Evolutionary conservation across 1,139 yeast species (phyloP).

Genomic region (Debaryomycetaceae sp.): DNA sequence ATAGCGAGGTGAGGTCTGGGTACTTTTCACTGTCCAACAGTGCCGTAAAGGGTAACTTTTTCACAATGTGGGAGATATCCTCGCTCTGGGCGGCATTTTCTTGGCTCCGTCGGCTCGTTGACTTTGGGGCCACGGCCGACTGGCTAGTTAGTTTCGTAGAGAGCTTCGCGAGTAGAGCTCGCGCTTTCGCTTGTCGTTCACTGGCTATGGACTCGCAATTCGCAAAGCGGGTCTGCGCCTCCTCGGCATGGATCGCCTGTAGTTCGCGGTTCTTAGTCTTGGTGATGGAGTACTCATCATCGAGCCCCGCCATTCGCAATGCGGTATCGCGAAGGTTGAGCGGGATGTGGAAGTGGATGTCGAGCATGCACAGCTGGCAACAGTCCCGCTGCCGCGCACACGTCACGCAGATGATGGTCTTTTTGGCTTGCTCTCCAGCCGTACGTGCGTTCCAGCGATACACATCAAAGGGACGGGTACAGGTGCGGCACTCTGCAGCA

Average conservation of each 20-base stretch:
- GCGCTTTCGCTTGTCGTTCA: constrained; percentile 17
- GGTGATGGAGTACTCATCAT: constrained; percentile 11
- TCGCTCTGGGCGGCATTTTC: constrained; percentile 11
- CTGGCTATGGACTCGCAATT: constrained; percentile 4
- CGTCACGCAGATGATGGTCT: constrained; percentile 57
- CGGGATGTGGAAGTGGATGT: constrained; percentile 71
- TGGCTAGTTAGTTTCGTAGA: constrained; percentile 23
- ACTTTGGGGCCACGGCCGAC: constrained; percentile 4
- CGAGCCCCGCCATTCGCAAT: constrained; percentile 58
- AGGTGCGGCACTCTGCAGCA: constrained; percentile 70
- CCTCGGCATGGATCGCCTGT: constrained; percentile 29
- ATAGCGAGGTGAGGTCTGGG: constrained; percentile 37
- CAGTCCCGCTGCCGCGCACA: constrained; percentile 75
- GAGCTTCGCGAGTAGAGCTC: constrained; percentile 25
- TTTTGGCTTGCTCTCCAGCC: constrained; percentile 24
- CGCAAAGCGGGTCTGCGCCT: constrained; percentile 11
- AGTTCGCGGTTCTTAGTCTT: constrained; percentile 27
- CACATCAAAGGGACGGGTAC: constrained; percentile 77
- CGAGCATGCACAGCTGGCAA: constrained; percentile 83
- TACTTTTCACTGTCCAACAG: constrained; percentile 36
- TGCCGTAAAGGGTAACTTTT: constrained; percentile 55
- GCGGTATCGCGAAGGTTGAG: constrained; percentile 74
- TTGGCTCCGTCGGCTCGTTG: constrained; percentile 2
- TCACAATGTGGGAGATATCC: constrained; percentile 39
- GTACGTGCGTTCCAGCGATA: constrained; percentile 55